phyloP scores from a whole-genome alignment of 805 yeast genomes.

The Osmozyma mogii region DNA sequence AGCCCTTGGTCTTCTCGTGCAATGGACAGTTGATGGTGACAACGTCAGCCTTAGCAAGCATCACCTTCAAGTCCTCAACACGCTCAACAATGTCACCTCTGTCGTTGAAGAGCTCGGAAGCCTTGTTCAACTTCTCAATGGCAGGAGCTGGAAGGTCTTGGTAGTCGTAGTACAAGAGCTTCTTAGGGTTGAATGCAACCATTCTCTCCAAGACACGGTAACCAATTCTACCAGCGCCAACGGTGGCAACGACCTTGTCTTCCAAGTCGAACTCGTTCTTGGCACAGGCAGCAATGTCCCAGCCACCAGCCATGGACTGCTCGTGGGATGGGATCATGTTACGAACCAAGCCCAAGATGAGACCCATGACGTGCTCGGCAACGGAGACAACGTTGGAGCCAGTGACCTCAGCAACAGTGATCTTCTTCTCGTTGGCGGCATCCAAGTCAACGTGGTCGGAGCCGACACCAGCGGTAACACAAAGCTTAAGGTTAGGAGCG shows the following conservation, averaged over 20 bases:
- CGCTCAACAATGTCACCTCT: conserved; percentile 48
- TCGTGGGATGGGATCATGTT: conserved; percentile 77
- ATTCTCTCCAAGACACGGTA: conserved; percentile 66
- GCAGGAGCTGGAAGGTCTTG: conserved; percentile 56
- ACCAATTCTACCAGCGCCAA: conserved; percentile 80
- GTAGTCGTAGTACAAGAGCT: conserved; percentile 68
- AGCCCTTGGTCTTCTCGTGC: conserved; percentile 60
- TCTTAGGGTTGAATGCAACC: conserved; percentile 66
- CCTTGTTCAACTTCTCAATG: conserved; percentile 28
- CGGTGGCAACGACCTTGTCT: conserved; percentile 69
- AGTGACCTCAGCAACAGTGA: conserved; percentile 72
- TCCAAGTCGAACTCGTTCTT: conserved; percentile 70
- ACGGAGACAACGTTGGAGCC: conserved; percentile 77
- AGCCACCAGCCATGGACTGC: conserved; percentile 49
- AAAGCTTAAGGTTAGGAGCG: conserved; percentile 63
- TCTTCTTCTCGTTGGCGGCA: conserved; percentile 55
- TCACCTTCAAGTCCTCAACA: conserved; percentile 52
- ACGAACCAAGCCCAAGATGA: conserved; percentile 61
- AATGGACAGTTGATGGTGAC: conserved; percentile 75
- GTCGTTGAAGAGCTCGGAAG: conserved; percentile 35
- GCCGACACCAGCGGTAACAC: conserved; percentile 80
- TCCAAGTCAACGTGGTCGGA: conserved; percentile 72
- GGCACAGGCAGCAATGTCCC: conserved; percentile 72
- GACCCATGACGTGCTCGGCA: conserved; percentile 75
- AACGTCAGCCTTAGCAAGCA: conserved; percentile 61